phyloP scores from a whole-genome alignment of 805 yeast species.

The Zygoascus biomembranicola region DNA sequence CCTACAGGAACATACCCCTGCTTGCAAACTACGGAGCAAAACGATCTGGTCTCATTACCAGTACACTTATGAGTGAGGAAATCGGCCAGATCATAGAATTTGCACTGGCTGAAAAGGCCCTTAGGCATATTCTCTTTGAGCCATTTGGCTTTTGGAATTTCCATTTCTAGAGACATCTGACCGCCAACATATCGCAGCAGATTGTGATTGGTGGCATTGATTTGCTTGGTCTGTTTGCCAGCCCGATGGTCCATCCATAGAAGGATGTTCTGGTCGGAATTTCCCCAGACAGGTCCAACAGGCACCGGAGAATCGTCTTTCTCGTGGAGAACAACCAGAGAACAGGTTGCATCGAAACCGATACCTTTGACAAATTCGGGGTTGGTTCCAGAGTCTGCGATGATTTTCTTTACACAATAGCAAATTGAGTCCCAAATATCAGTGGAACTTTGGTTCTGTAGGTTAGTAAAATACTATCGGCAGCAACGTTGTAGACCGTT shows the following conservation, averaged over 20 bases:
- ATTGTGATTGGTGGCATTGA: constrained; percentile 73
- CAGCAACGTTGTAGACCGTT: not conserved
- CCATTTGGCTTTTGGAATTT: constrained; percentile 95
- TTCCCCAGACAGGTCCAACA: constrained; percentile 84
- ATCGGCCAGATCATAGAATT: constrained; percentile 91
- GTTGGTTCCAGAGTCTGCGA: constrained; percentile 67
- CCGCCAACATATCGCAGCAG: constrained; percentile 93
- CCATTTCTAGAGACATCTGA: constrained; percentile 97
- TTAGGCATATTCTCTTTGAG: constrained; percentile 74
- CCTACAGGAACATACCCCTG: constrained; percentile 93
- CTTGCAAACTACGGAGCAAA: constrained; percentile 87
- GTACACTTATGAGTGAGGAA: constrained; percentile 88
- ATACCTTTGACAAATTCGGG: constrained; percentile 67
- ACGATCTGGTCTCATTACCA: constrained; percentile 77
- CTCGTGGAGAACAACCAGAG: constrained; percentile 73
- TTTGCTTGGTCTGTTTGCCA: constrained; percentile 63
- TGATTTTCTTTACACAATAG: constrained; percentile 66
- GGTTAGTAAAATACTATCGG: not conserved
- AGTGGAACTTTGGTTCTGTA: constrained; percentile 68
- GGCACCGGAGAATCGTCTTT: constrained; percentile 61
- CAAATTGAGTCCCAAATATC: constrained; percentile 88
- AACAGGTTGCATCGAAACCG: constrained; percentile 97
- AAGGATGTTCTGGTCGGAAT: constrained; percentile 70
- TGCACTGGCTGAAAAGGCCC: constrained; percentile 47
- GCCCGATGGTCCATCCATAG: constrained; percentile 99